These are phyloP conservation scores for Solanum verrucosum DNA, from an alignment of 257 asterid species.

Conservation along the genomic window DNA sequence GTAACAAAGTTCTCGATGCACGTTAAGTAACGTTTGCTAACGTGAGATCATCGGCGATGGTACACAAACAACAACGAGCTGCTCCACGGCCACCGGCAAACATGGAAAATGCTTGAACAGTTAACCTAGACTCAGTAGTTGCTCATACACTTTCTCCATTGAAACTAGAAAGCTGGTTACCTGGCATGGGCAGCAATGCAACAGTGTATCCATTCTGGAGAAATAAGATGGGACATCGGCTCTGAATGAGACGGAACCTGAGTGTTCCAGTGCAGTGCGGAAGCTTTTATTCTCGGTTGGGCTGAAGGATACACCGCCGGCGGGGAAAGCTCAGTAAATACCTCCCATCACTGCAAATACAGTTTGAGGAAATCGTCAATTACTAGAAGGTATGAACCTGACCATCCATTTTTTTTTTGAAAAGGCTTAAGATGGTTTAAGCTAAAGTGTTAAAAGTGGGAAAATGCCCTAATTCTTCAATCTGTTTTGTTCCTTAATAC, in stretches of 20 bases:
- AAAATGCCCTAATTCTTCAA: neutral
- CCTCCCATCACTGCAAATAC: neutral
- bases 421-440: too few species aligned
- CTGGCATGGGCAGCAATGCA: neutral
- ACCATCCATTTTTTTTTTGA: too few species aligned
- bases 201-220: neutral
- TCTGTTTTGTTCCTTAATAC: too few species aligned
- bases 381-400: neutral
- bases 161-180: neutral
- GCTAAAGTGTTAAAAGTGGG: neutral
- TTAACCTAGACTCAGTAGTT: neutral
- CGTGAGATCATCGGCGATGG: neutral
- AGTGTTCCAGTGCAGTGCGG: neutral
- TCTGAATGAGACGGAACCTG: neutral
- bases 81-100: neutral
- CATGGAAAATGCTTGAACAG: neutral
- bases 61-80: neutral
- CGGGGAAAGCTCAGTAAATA: neutral
- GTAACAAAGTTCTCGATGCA: neutral
- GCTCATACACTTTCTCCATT: neutral
- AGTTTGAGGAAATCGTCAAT: neutral
- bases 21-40: neutral
- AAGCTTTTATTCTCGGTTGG: neutral
- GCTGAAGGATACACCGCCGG: neutral
- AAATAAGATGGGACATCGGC: neutral